Evolutionary conservation across 345 rosid genomes (phyloP).

Genomic region (Geranium brycei): DNA sequence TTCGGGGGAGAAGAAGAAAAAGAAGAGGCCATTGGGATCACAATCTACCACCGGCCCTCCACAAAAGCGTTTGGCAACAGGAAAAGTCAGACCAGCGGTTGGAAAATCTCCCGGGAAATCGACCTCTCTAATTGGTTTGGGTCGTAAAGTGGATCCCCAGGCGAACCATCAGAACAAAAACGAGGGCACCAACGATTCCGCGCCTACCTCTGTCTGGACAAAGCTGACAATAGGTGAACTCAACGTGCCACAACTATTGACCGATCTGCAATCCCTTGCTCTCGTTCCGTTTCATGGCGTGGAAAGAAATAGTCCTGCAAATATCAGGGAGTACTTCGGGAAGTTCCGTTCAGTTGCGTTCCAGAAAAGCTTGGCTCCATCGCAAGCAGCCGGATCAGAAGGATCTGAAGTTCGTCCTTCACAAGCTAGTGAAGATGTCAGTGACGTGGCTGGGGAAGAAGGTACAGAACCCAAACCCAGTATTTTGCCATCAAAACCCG

Average conservation of each 20-base stretch:
- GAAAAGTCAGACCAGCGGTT: constrained; percentile 24
- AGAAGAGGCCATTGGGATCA: constrained; percentile 34
- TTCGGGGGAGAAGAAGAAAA: constrained; percentile 30
- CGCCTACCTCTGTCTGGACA: constrained; percentile 9
- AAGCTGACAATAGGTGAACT: constrained; percentile 8
- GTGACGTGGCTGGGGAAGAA: constrained; percentile 20
- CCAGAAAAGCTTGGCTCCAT: constrained; percentile 62
- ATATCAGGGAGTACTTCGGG: constrained; percentile 44
- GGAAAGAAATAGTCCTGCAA: constrained; percentile 34
- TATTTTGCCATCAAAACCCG: constrained; percentile 28
- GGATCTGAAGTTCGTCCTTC: constrained; percentile 16
- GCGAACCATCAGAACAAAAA: constrained; percentile 30
- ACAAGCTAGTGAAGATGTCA: constrained; percentile 23
- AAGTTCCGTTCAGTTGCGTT: constrained; percentile 59
- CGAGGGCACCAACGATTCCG: constrained; percentile 14
- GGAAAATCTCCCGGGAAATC: constrained; percentile 23
- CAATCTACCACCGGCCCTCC: constrained; percentile 30
- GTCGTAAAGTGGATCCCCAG: constrained; percentile 19
- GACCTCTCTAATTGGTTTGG: constrained; percentile 15
- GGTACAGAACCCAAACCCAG: constrained; percentile 8
- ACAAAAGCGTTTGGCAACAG: constrained; percentile 30
- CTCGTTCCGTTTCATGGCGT: constrained; percentile 53
- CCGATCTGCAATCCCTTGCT: constrained; percentile 63
- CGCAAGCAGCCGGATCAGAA: constrained; percentile 40
- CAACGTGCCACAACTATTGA: constrained; percentile 44